Evolutionary conservation across 2,329 filamentous ascomycete species (phyloP).

Genomic region (Aspergillus fumigatus): DNA sequence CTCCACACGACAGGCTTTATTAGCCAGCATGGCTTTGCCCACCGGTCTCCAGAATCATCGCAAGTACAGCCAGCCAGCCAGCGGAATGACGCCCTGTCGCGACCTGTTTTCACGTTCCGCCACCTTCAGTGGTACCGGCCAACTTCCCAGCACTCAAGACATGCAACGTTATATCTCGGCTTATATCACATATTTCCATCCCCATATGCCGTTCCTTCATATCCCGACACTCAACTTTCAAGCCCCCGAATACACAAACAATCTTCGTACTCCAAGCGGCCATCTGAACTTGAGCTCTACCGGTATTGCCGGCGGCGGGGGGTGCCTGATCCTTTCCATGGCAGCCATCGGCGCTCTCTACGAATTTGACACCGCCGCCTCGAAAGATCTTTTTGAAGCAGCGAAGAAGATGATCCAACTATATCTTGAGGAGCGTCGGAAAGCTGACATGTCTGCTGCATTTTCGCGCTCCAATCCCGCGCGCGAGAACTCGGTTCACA

Average conservation of each 20-base stretch:
- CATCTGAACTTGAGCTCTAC: slow-evolving; percentile 50
- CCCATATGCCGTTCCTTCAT: slow-evolving; percentile 91
- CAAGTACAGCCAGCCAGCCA: slow-evolving; percentile 56
- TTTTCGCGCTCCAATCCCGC: slow-evolving; percentile 50
- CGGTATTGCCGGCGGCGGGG: slow-evolving; percentile 67
- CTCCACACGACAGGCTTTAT: slow-evolving; percentile 58
- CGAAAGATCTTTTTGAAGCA: slow-evolving; percentile 82
- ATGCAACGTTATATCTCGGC: slow-evolving; percentile 86
- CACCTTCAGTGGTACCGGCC: slow-evolving; percentile 41
- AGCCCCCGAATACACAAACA: slow-evolving; percentile 61
- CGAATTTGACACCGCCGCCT: slow-evolving; percentile 74
- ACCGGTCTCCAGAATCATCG: slow-evolving; percentile 50
- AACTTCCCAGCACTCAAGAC: slow-evolving; percentile 74
- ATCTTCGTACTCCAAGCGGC: slow-evolving; percentile 53
- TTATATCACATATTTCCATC: slow-evolving; percentile 89
- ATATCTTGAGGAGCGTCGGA: slow-evolving; percentile 86
- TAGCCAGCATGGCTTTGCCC: slow-evolving; percentile 58
- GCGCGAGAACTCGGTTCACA: slow-evolving; percentile 62
- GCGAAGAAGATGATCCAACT: slow-evolving; percentile 93
- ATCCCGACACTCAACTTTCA: slow-evolving; percentile 90
- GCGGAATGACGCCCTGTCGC: slow-evolving; percentile 44
- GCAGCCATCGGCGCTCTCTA: slow-evolving; percentile 83
- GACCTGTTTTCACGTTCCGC: slow-evolving; percentile 32
- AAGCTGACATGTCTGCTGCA: slow-evolving; percentile 68
- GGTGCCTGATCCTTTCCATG: slow-evolving; percentile 83